phyloP scores from a whole-genome alignment of 108 stramenopile genomes.

The Fragilaria crotonensis region DNA sequence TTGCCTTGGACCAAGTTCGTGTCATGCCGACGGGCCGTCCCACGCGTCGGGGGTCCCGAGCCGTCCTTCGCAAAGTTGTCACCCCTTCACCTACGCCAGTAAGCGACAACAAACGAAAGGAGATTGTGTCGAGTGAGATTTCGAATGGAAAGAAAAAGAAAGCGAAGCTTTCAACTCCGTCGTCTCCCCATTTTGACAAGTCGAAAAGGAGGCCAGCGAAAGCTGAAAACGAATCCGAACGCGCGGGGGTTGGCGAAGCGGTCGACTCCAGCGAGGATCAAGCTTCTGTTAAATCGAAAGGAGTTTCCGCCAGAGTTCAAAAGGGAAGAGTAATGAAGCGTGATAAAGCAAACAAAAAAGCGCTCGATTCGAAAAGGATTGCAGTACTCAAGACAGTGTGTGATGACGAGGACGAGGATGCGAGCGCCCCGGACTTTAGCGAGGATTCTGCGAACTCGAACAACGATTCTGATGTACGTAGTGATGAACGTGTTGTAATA shows the following conservation, averaged over 20 bases:
- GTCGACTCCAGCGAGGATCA: neutral
- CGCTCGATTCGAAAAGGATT: neutral
- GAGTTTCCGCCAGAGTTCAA: no score
- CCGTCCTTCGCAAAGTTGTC: neutral
- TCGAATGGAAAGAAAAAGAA: neutral
- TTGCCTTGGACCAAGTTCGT: neutral
- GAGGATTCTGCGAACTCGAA: neutral
- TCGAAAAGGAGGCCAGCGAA: neutral
- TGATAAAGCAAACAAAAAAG: no score
- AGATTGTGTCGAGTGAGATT: neutral
- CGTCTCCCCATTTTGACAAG: no score
- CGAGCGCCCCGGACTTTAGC: neutral
- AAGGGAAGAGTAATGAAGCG: no score
- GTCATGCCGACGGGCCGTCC: neutral
- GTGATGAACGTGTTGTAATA: no score
- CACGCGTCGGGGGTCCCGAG: neutral
- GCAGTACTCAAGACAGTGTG: neutral
- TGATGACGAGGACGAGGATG: slow-evolving; percentile 4
- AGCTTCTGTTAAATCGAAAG: neutral
- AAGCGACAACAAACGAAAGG: neutral
- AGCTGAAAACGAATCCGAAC: neutral
- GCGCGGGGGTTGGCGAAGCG: neutral
- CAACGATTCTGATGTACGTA: neutral
- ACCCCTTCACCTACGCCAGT: neutral
- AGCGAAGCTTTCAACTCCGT: neutral